Conservation (phyloP, 2,329 filamentous ascomycete genomes). For the Onygenales sp. region DNA sequence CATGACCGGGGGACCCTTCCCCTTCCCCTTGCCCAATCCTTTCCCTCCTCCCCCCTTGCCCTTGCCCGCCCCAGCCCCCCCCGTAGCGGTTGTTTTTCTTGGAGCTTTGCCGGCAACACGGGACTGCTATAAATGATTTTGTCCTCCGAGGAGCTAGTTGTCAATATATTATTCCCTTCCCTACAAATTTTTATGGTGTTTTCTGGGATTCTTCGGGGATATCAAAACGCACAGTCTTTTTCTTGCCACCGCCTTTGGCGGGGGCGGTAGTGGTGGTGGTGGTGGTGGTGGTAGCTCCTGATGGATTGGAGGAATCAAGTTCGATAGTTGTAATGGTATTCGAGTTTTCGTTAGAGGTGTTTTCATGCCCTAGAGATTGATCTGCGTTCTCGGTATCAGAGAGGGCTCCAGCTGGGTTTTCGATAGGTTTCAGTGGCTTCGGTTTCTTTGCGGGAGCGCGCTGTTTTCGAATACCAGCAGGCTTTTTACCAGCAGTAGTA, state of each 20-base stretch:
- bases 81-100: background rate
- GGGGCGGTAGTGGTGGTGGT: background rate
- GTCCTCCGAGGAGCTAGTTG: background rate
- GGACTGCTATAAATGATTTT: background rate
- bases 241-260: background rate
- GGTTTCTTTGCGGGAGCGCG: background rate
- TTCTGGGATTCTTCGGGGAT: background rate
- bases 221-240: conserved; percentile 8
- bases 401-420: too few relatives aligned
- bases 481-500: background rate
- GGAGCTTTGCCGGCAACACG: background rate
- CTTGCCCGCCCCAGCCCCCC: background rate
- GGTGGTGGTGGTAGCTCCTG: too few relatives aligned
- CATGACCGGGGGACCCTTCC: background rate
- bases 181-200: background rate
- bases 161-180: background rate
- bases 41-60: conserved; percentile 1
- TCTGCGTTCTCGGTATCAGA: too few relatives aligned
- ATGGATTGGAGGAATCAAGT: too few relatives aligned
- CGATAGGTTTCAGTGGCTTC: background rate
- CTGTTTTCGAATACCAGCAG: background rate
- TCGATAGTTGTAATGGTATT: too few relatives aligned
- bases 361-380: too few relatives aligned
- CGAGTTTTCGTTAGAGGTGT: too few relatives aligned
- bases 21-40: background rate